A percentile compares a stretch with the other conserved stretches of the same genome.
Evolutionary conservation across 306 rosid genomes (phyloP).

Genomic region (Casuarina cunninghamiana): DNA sequence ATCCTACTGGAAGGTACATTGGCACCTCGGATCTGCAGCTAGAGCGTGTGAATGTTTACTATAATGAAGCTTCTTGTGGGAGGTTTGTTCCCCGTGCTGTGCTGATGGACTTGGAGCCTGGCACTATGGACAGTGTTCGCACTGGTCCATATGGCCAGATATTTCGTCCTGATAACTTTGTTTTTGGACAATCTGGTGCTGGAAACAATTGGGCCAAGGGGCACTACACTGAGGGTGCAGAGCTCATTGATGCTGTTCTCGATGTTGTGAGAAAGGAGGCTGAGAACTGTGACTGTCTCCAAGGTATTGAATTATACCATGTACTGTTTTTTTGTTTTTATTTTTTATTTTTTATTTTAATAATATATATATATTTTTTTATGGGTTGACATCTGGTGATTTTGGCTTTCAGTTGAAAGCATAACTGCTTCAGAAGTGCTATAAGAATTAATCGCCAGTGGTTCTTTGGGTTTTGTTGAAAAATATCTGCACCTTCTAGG

Average conservation of each 20-base stretch:
- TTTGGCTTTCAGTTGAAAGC: not conserved
- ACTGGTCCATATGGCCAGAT: constrained; percentile 62
- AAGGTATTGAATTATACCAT: constrained; percentile 29
- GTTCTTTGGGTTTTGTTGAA: not conserved
- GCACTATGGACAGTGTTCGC: constrained; percentile 62
- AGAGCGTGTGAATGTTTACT: constrained; percentile 58
- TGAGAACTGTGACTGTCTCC: constrained; percentile 60
- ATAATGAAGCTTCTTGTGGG: constrained; percentile 61
- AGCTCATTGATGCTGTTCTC: constrained; percentile 57
- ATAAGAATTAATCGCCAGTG: not conserved
- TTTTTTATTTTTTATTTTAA: too few relatives aligned
- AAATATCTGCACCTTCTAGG: not conserved
- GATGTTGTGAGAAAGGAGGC: constrained; percentile 62
- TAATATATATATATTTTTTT: too few relatives aligned
- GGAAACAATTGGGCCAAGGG: constrained; percentile 70
- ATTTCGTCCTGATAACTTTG: constrained; percentile 62
- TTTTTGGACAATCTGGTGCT: constrained; percentile 61
- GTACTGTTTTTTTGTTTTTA: not conserved
- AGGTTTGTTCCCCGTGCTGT: constrained; percentile 64
- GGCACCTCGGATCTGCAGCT: constrained; percentile 55
- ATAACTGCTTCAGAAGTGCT: not conserved
- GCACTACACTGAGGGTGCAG: constrained; percentile 60
- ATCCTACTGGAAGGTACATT: constrained; percentile 54
- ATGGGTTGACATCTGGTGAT: not conserved
- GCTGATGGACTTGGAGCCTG: constrained; percentile 61